Evolutionary conservation across 164 flowering plant genomes (phyloP), one percentile per base, ranked within the genome.

Genomic region (Magnolia sinica): DNA sequence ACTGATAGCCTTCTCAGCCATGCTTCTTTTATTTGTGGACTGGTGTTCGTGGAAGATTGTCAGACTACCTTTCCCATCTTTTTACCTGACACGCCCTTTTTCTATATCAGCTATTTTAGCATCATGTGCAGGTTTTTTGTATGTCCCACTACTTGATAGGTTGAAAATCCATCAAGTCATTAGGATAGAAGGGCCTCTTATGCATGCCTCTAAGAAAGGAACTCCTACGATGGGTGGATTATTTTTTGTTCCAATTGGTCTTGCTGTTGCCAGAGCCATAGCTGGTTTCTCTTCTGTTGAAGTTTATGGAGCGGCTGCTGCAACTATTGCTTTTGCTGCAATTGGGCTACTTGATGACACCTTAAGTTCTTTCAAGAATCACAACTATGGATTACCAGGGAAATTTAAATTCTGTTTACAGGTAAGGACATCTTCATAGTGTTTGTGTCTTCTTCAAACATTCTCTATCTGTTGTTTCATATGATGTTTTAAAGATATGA

Each of bases 141-240:
- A 84, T 75, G 86, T 95, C 67, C 99, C 97, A 27, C n/a, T 95
- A 51, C 84, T 95, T 68, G 76, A 78, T 70, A 78, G 77, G 58
- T 78, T 91, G 51, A 90, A 82, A 83, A 68, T 92, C 64, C 78
- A 79, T 77, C 92, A 89, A 72, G 80, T 84, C 13, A 69, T 85
- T 2, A 83, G 87, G 82, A 81, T 76, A 83, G 87, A 83, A 85
- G 89, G 91, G 22, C 88, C 92, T 58, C 37, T 22, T 58, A 72
- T 73, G 74, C 90, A 89, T 68, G 76, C 77, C 70, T 79, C 73
- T 51, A 88, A 87, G 81, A 87, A 78, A 76, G 87, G 88, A 76
- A 91, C 91, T 31, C 92, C 98, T 13, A 92, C 97, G 2, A 88
- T 95, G 94, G 99, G 97, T 75, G 98, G 99, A 64, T 69, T 95